Evolutionary conservation across 106 monocot species (phyloP), one percentile per base, ranked within the genome.

Genomic region (Platanthera guangdongensis): DNA sequence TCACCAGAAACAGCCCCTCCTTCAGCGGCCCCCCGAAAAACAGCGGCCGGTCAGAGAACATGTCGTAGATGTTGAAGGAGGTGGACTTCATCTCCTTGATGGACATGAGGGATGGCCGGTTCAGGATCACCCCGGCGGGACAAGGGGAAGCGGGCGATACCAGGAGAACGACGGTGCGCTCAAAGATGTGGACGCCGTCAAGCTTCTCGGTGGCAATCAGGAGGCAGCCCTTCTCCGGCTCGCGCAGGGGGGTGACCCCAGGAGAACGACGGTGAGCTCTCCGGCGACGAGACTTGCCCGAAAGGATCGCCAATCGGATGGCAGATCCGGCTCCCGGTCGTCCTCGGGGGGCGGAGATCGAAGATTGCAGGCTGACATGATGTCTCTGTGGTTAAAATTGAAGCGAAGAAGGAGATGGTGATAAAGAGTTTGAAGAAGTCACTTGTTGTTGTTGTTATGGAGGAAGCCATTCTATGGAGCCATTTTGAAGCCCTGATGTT

Each of bases 171-270:
- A 95, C 86, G 9, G 95, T 82, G 10, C 90, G 85, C 71, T 95
- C 95, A 77, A 95, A 95, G 68, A 95, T 95, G 85, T 95, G 95
- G 52, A 88, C 90, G 19, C 95, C 95, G 68, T 95, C 88, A 0
- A 95, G 95, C 80, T 83, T 88, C 57, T 86, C 88, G 8, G 95
- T 86, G 32, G 95, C 95, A 46, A 95, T 72, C 3, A 95, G 86
- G 12, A 92, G 77, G 80, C 95, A 95, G 11, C 95, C 95, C 71
- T 70, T 88, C 74, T 95, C 95, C 0, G 88, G 95, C 62, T 83
- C 85, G 47, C 86, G 86, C 46, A 95, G 77, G 9, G 9, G 80
- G 60, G 81, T 95, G 95, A 7, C 90, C 95, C 95, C 95, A 95
- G n/a, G n/a, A n/a, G n/a, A n/a, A n/a, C n/a, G n/a, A n/a, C 65